These are phyloP conservation scores for Kodamaea kaohsiungensis DNA, from an alignment of 805 yeast genomes.

Conservation along the genomic window DNA sequence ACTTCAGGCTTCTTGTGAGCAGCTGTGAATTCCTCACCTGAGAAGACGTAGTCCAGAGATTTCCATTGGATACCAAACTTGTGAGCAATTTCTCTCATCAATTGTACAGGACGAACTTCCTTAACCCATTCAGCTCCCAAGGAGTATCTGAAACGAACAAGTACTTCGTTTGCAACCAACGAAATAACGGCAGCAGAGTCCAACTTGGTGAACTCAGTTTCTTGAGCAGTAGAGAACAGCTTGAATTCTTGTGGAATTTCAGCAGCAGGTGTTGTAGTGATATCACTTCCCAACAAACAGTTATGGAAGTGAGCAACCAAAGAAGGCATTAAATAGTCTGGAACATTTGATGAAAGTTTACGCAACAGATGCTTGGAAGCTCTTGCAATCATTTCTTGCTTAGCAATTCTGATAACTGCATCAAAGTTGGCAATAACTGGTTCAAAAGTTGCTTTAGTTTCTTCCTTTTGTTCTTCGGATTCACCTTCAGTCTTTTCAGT, in stretches of 20 bases:
- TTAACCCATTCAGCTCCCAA: constrained; percentile 52
- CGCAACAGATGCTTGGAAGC: constrained; percentile 75
- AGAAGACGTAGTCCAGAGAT: constrained; percentile 50
- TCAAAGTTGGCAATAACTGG: constrained; percentile 45
- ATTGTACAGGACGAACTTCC: constrained; percentile 39
- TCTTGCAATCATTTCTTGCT: constrained; percentile 77
- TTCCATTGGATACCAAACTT: constrained; percentile 89
- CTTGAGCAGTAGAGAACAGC: constrained; percentile 43
- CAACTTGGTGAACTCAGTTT: constrained; percentile 44
- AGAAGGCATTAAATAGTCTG: constrained; percentile 55
- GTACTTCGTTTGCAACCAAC: constrained; percentile 54
- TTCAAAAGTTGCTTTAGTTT: constrained; percentile 40
- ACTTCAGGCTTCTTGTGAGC: constrained; percentile 16
- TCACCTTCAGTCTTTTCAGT: constrained; percentile 25
- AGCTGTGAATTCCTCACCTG: constrained; percentile 35
- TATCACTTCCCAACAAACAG: constrained; percentile 56
- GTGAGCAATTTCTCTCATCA: constrained; percentile 69
- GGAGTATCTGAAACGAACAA: constrained; percentile 60
- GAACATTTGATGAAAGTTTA: constrained; percentile 43
- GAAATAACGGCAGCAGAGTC: constrained; percentile 47
- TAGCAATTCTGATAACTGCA: constrained; percentile 49
- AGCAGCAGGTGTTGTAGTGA: constrained; percentile 42
- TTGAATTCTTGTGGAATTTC: constrained; percentile 42
- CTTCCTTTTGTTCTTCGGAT: constrained; percentile 19
- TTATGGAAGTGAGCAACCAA: constrained; percentile 73